phyloP scores from a whole-genome alignment of 371 early-diverging fungal genomes.

The Mucor indicus region DNA sequence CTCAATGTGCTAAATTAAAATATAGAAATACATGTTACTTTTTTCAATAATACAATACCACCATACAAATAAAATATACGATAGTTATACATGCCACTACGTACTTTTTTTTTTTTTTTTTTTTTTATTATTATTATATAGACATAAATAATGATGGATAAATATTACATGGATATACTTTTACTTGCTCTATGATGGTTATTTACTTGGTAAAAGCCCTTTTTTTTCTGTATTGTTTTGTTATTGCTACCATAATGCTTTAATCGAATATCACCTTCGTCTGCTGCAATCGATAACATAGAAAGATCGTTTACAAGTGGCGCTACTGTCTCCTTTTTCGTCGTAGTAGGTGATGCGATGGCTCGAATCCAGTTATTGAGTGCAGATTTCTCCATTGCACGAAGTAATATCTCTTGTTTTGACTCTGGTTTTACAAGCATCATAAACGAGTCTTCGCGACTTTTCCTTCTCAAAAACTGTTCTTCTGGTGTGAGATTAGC shows the following conservation, averaged over 20 bases:
- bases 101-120: no score
- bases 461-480: background rate
- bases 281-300: background rate
- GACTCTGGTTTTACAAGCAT: slow-evolving; percentile 5
- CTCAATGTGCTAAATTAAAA: slow-evolving; percentile 31
- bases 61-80: no score
- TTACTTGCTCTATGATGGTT: no score
- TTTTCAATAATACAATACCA: no score
- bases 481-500: slow-evolving; percentile 9
- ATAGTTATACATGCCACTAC: no score
- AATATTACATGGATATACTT: no score
- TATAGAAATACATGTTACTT: no score
- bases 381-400: slow-evolving; percentile 5
- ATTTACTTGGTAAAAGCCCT: slow-evolving; percentile 6
- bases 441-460: slow-evolving; percentile 9
- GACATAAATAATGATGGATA: no score
- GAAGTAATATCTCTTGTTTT: slow-evolving; percentile 5
- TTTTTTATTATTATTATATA: no score
- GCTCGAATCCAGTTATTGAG: slow-evolving; percentile 5
- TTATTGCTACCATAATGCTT: background rate
- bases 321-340: no score
- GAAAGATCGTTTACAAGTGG: background rate
- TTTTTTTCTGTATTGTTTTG: slow-evolving; percentile 6
- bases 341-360: no score
- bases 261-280: background rate